phyloP scores from a whole-genome alignment of 1,139 yeast genomes.

The Scheffersomyces quercinus region DNA sequence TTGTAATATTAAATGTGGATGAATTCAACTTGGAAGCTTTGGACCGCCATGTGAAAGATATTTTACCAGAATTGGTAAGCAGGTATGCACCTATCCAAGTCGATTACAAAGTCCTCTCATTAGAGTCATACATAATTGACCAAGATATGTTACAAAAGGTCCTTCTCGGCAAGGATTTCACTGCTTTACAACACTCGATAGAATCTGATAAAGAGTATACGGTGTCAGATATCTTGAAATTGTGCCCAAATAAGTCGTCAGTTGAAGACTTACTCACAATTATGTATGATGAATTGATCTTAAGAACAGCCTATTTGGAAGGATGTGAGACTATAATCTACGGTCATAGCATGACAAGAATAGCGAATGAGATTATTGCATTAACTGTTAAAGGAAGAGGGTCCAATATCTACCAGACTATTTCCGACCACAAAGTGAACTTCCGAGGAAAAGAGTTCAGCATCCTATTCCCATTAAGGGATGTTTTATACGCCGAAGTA shows the following conservation, averaged over 20 bases:
- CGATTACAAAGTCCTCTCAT: conserved; percentile 35
- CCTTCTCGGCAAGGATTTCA: conserved; percentile 26
- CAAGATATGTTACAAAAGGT: conserved; percentile 27
- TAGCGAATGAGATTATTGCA: conserved; percentile 79
- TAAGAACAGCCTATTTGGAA: conserved; percentile 46
- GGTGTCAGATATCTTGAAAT: conserved; percentile 27
- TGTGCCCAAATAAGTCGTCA: conserved; percentile 54
- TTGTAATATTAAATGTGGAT: conserved; percentile 57
- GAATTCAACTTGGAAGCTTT: conserved; percentile 25
- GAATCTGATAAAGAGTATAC: conserved; percentile 7
- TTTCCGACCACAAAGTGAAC: conserved; percentile 46
- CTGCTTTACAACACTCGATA: conserved; percentile 15
- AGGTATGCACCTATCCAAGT: conserved; percentile 27
- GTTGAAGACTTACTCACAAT: conserved; percentile 60
- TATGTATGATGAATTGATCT: conserved; percentile 49
- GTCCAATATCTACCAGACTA: conserved; percentile 52
- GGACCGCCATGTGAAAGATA: conserved; percentile 15
- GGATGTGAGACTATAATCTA: conserved; percentile 59
- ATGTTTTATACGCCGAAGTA: conserved; percentile 67
- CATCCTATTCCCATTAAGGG: conserved; percentile 71
- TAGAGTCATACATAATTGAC: conserved; percentile 36
- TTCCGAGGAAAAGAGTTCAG: conserved; percentile 34
- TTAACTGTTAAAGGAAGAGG: conserved; percentile 93
- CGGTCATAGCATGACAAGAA: conserved; percentile 79
- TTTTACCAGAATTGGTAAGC: conserved; percentile 21